These are phyloP conservation scores for Salmacisia buchloeana DNA, from an alignment of 1,284 basidiomycete species.

Conservation along the genomic window DNA sequence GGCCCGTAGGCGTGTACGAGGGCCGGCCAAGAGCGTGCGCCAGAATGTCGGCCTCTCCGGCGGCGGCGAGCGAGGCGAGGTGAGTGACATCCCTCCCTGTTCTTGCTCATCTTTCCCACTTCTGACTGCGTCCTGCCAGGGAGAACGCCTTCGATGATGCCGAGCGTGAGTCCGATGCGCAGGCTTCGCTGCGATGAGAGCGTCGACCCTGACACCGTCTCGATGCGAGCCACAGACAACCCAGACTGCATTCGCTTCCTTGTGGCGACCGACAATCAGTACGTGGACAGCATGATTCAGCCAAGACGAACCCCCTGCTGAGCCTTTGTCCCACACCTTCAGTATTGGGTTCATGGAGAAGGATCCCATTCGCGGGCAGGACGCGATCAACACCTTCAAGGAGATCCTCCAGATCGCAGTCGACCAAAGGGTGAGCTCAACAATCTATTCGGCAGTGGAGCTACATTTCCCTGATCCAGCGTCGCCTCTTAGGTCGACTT, in stretches of 20 bases:
- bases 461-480: not conserved
- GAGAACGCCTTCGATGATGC: not conserved
- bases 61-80: no score
- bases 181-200: not conserved
- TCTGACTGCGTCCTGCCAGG: no score
- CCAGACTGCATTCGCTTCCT: slow-evolving; percentile 6
- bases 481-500: slow-evolving; percentile 18
- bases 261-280: slow-evolving; percentile 9
- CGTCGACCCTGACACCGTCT: not conserved
- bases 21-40: no score
- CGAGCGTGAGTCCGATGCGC: slow-evolving; percentile 3
- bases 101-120: no score
- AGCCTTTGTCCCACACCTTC: not conserved
- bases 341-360: slow-evolving; percentile 93
- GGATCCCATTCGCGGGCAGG: slow-evolving; percentile 87
- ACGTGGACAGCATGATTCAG: not conserved
- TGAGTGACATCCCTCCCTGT: no score
- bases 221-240: not conserved
- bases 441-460: not conserved
- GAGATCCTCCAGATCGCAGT: slow-evolving; percentile 88
- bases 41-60: no score
- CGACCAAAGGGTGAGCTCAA: slow-evolving; percentile 65
- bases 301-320: not conserved
- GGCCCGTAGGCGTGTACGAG: no score
- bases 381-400: slow-evolving; percentile 88